phyloP scores from a whole-genome alignment of 305 asterid genomes.

The Euphrasia arctica region DNA sequence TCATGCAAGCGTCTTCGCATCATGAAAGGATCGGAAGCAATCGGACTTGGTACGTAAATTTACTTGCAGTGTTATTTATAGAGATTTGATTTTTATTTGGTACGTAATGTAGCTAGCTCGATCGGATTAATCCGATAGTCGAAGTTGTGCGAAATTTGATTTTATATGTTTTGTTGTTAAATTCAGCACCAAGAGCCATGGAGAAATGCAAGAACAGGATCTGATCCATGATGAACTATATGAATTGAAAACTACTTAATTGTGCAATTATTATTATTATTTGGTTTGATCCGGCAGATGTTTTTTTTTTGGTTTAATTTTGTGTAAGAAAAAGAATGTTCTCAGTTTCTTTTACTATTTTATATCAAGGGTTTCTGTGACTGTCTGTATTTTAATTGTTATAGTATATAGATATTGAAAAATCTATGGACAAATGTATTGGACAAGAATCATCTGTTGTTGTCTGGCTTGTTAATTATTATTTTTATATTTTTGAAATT shows the following conservation, averaged over 20 bases:
- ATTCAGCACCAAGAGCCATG: conserved; percentile 77
- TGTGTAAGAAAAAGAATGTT: no score
- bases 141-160: background rate
- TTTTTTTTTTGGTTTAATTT: no score
- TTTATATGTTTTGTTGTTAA: background rate
- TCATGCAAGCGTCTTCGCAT: conserved; percentile 84
- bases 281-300: no score
- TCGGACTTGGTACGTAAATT: conserved; percentile 59
- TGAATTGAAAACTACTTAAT: conserved; percentile 22
- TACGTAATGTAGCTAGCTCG: no score
- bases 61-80: no score
- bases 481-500: background rate
- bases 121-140: no score
- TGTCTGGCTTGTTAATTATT: conserved; percentile 42
- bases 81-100: background rate
- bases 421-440: conserved; percentile 41
- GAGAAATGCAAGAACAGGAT: conserved; percentile 79
- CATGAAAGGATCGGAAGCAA: conserved; percentile 84
- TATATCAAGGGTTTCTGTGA: conserved; percentile 28
- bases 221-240: conserved; percentile 26
- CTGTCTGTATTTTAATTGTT: conserved; percentile 32
- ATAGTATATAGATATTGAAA: conserved; percentile 35
- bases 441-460: conserved; percentile 42
- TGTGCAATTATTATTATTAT: conserved; percentile 1
- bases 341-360: background rate